Evolutionary conservation across 441 rosid genomes (phyloP).

Genomic region (Syzygium malaccense): DNA sequence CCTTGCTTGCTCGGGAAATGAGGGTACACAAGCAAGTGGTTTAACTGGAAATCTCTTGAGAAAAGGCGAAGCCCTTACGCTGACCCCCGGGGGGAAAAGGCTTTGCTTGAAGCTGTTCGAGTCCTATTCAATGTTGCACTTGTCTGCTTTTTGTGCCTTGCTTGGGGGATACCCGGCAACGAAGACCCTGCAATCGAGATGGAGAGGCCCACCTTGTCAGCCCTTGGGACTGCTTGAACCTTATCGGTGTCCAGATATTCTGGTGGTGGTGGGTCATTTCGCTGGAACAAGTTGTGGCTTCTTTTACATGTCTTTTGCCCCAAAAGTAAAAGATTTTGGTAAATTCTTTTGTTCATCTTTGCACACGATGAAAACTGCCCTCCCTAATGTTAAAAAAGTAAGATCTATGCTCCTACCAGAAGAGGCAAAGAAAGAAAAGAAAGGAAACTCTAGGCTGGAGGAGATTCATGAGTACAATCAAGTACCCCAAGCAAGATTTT

Average conservation of each 20-base stretch:
- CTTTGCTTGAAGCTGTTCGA: conserved; percentile 4
- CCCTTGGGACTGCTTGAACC: conserved; percentile 5
- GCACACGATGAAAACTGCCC: not conserved
- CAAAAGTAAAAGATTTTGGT: not conserved
- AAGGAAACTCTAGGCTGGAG: not conserved
- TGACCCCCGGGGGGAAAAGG: conserved; percentile 3
- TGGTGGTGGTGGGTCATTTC: conserved; percentile 32
- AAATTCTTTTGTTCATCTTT: not conserved
- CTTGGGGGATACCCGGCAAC: conserved; percentile 27
- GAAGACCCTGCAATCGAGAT: conserved; percentile 17
- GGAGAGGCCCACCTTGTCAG: conserved; percentile 13
- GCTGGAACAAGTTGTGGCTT: not conserved
- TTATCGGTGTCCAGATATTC: conserved; percentile 18
- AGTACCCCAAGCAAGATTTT: not conserved
- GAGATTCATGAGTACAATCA: not conserved
- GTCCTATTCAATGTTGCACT: not conserved
- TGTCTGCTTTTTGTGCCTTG: conserved; percentile 17
- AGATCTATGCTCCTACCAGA: not conserved
- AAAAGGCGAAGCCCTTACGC: conserved; percentile 13
- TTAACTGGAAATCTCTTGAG: conserved; percentile 3
- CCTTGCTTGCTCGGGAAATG: conserved; percentile 6
- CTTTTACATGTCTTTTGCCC: not conserved
- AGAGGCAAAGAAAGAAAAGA: not conserved
- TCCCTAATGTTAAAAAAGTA: not conserved
- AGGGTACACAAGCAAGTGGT: conserved; percentile 28